Evolutionary conservation across 805 yeast genomes (phyloP), one percentile per base, ranked within the genome.

Genomic region (Saccharomycopsis malanga): DNA sequence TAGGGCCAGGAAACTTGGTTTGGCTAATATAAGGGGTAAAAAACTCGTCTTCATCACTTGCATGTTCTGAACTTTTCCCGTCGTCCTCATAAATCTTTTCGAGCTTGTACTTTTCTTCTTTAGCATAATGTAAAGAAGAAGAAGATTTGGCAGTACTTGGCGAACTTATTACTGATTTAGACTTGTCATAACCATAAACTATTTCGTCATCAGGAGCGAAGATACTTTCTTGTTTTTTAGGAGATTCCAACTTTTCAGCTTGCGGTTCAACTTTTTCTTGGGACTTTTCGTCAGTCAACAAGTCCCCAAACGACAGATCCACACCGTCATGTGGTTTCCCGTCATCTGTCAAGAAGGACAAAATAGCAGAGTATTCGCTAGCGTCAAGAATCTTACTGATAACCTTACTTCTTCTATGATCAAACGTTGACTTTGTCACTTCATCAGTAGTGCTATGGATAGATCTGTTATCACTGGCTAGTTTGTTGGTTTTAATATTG

Each of bases 311-410:
- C n/a, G n/a, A n/a, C n/a, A n/a, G n/a, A n/a, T n/a, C n/a, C n/a
- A n/a, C n/a, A n/a, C n/a, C n/a, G n/a, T n/a, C n/a, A n/a, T n/a
- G n/a, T n/a, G 30, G 7, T 27, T 27, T 27, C 10, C 30, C 30
- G 7, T 27, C 30, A 7, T 27, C 30, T 27, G 30, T 34, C 27
- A 47, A 44, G 23, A 46, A 51, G 30, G 45, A 42, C 18, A 51
- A 43, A 40, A 51, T 51, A 4, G 53, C 54, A 24, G 50, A 45
- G 32, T 40, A 51, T 35, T 51, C 54, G 24, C 39, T 45, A 20
- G 36, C 50, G 30, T 51, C 54, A 17, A 51, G 30, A 17, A 51
- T 29, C 34, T 51, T 51, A n/a, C 47, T 41, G 18, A 51, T 18
- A 23, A 42, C 48, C 36, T 35, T 42, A 35, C 54, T 51, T 23